These are phyloP conservation scores for Mycena galericulata DNA, from an alignment of 768 basidiomycete species.

Conservation along the genomic window DNA sequence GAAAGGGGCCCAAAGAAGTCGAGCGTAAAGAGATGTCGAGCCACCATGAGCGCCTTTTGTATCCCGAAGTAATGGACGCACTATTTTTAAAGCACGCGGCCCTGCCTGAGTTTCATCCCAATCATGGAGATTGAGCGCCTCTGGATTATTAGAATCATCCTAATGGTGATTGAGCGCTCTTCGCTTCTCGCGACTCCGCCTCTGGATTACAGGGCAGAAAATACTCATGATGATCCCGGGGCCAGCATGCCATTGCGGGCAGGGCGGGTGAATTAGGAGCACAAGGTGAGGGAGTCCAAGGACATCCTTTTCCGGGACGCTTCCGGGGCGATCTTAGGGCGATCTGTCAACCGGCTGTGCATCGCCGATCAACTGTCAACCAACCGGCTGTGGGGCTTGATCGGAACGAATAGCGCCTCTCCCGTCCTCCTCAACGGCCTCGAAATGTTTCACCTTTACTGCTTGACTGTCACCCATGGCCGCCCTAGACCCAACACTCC, in stretches of 20 bases:
- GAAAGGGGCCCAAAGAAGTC: background rate
- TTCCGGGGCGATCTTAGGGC: background rate
- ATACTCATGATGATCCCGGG: conserved; percentile 4
- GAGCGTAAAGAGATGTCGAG: background rate
- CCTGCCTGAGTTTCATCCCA: background rate
- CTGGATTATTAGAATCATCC: background rate
- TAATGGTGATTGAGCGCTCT: background rate
- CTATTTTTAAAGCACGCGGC: background rate
- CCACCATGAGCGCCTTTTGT: background rate
- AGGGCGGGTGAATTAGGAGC: background rate
- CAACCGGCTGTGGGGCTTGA: background rate
- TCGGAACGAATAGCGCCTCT: background rate
- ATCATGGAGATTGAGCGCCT: conserved; percentile 1
- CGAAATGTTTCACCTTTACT: conserved; percentile 3
- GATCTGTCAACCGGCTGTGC: conserved; percentile 5
- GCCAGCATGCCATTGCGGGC: background rate
- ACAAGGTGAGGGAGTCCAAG: background rate
- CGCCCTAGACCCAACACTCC: background rate
- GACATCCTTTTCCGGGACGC: too few species aligned
- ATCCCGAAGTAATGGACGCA: background rate
- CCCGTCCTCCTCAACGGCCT: background rate
- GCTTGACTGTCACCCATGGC: background rate
- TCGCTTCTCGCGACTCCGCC: conserved; percentile 1
- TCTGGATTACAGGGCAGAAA: background rate
- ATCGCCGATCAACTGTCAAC: background rate